phyloP scores from a whole-genome alignment of 139 green algal genomes.

The Picochlorum sp. region DNA sequence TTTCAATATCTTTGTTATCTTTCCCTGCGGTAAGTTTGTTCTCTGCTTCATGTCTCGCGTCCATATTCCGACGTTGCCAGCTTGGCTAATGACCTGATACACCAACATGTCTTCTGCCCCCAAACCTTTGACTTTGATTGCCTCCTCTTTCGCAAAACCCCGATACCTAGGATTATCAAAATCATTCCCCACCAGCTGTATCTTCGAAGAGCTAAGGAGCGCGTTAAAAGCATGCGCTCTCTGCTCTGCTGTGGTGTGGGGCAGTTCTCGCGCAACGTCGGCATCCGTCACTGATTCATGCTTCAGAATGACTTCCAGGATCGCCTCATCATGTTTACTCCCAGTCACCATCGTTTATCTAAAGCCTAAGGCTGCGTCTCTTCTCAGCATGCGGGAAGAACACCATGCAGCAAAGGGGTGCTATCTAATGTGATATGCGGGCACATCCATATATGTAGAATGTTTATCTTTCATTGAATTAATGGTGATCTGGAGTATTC shows the following conservation, averaged over 20 bases:
- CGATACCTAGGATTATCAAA: constrained; percentile 22
- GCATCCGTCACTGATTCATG: constrained; percentile 15
- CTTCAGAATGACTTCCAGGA: constrained; percentile 9
- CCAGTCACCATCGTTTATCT: neutral
- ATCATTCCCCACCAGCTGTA: neutral
- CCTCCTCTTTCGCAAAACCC: constrained; percentile 9
- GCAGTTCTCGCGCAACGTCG: constrained; percentile 4
- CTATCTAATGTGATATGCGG: too few relatives aligned
- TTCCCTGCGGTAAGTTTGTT: constrained; percentile 77
- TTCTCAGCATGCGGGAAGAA: neutral
- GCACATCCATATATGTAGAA: too few relatives aligned
- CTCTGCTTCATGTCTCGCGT: constrained; percentile 79
- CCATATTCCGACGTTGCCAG: constrained; percentile 79
- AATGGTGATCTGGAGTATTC: too few relatives aligned
- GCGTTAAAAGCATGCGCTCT: constrained; percentile 30
- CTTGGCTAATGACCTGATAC: constrained; percentile 72
- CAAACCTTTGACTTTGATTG: constrained; percentile 63
- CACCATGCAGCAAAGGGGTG: too few relatives aligned
- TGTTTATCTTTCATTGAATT: too few relatives aligned
- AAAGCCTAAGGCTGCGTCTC: neutral
- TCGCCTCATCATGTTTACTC: neutral
- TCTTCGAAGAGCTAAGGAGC: constrained; percentile 11
- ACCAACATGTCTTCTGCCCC: constrained; percentile 76
- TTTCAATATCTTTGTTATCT: constrained; percentile 90
- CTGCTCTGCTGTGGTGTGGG: constrained; percentile 17